A percentile compares a stretch with the other conserved stretches of the same genome.
phyloP scores from a whole-genome alignment of 805 yeast species.

The fission yeast (Schizosaccharomyces pombe) region DNA sequence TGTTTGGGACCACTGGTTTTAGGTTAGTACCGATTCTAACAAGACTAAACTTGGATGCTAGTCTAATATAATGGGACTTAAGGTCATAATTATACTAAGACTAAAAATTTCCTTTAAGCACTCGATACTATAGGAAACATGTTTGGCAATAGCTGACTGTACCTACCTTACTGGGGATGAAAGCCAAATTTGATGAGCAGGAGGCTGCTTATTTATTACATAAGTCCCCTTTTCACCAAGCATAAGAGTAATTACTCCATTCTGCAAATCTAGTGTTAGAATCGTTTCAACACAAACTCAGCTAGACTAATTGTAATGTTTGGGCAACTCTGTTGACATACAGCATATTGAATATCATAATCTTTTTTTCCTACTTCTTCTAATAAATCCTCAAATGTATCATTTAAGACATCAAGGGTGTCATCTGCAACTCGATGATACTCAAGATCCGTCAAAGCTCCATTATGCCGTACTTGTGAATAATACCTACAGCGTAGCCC shows the following conservation, averaged over 20 bases:
- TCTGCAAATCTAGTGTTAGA: conserved; percentile 15
- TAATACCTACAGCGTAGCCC: no score
- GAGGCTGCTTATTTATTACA: conserved; percentile 91
- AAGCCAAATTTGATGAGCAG: conserved; percentile 90
- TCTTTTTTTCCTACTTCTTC: conserved; percentile 13
- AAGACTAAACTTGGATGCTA: no score
- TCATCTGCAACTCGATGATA: conserved; percentile 6
- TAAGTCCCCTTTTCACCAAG: conserved; percentile 59
- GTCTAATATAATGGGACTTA: no score
- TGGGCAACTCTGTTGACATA: conserved; percentile 10
- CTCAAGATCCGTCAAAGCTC: conserved; percentile 6
- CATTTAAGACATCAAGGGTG: conserved; percentile 10
- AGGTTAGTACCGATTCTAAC: no score
- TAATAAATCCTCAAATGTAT: conserved; percentile 10
- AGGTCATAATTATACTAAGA: not conserved
- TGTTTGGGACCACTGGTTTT: conserved; percentile 1
- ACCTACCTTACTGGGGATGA: conserved; percentile 36
- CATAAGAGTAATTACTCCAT: conserved; percentile 64
- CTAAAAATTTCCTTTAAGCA: not conserved
- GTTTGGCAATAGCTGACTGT: no score
- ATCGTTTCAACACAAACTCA: no score
- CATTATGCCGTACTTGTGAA: not conserved
- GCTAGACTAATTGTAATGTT: conserved; percentile 7
- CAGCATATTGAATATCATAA: conserved; percentile 50
- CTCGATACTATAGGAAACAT: no score